Percentiles rank a stretch among this genome's conserved stretches.
phyloP scores from a whole-genome alignment of 331 rosid genomes.

The Telfairia occidentalis region DNA sequence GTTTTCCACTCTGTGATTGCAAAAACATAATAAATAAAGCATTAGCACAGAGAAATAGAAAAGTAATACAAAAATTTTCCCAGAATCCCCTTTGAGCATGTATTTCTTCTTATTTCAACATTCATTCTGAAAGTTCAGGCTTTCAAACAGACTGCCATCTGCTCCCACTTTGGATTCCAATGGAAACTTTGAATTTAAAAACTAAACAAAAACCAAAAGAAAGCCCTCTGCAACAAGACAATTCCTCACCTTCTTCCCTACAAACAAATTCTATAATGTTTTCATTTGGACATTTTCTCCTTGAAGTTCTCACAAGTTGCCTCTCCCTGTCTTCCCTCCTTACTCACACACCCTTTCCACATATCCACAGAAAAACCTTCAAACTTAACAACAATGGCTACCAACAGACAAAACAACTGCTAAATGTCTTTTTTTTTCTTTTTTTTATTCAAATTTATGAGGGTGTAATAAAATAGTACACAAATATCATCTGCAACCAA shows the following conservation, averaged over 20 bases:
- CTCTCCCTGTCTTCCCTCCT: background rate
- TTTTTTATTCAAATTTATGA: conserved; percentile 26
- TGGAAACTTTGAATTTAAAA: background rate
- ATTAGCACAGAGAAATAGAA: background rate
- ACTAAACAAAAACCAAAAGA: background rate
- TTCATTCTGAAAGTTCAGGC: background rate
- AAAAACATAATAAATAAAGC: no score
- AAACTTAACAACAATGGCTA: background rate
- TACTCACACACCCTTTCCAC: background rate
- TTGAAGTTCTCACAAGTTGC: background rate
- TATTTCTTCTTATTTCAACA: background rate
- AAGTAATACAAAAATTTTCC: background rate
- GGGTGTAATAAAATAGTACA: conserved; percentile 39
- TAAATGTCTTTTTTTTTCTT: conserved; percentile 18
- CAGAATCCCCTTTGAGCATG: background rate
- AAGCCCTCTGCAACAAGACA: background rate
- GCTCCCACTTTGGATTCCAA: conserved; percentile 5
- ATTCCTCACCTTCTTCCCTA: background rate
- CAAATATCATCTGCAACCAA: conserved; percentile 33
- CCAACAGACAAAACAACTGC: conserved; percentile 2
- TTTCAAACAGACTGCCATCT: background rate
- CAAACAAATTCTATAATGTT: background rate
- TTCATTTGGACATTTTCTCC: background rate
- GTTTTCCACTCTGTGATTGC: background rate
- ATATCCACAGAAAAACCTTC: background rate